Evolutionary conservation across 495 filamentous ascomycete genomes (phyloP), one percentile per base, ranked within the genome.

Genomic region (Aspergillus asperescens): DNA sequence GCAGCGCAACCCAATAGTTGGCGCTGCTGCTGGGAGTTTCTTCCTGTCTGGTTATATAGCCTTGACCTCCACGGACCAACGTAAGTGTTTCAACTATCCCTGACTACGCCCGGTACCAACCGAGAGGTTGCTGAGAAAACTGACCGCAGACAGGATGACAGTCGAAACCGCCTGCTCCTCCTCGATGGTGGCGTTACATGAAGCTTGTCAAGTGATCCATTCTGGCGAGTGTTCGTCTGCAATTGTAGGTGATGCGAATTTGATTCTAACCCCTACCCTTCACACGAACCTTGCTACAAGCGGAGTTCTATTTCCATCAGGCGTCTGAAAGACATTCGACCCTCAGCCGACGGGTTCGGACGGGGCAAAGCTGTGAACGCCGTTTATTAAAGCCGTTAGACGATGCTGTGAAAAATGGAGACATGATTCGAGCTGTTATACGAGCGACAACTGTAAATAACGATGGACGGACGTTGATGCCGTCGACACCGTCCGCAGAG

Each of bases 341-440:
- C 71, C 0, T 50, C 65, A 5, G 86, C 83, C 0, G 75, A 83
- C 53, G 87, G 86, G 0, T 90, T 84, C 59, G 83, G 68, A 0
- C 73, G 85, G 13, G 87, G 75, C 4, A 87, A 90, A 56, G 72
- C 63, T 0, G 60, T 75, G 15, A 62, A 44, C 22, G 67, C 66
- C 0, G 32, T 77, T 67, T 64, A 15, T 29, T 79, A 9, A 78
- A 74, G 42, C 43, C 23, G 0, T 44, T 72, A 1, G 43, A 48
- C 5, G 50, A 66, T 25, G 76, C 77, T 3, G 34, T 80, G 0
- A 22, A 46, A 4, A 70, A 72, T 13, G 54, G 55, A 0, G 64
- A 74, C 46, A 60, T 68, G 0, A 65, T 80, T 13, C 61, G 75
- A 0, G 75, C 69, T 0, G 59, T 78, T 2, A 77, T 80, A 28